Base-by-base conservation (phyloP, 2,329 filamentous ascomycete species). In the Leptodontidium sp. region DNA sequence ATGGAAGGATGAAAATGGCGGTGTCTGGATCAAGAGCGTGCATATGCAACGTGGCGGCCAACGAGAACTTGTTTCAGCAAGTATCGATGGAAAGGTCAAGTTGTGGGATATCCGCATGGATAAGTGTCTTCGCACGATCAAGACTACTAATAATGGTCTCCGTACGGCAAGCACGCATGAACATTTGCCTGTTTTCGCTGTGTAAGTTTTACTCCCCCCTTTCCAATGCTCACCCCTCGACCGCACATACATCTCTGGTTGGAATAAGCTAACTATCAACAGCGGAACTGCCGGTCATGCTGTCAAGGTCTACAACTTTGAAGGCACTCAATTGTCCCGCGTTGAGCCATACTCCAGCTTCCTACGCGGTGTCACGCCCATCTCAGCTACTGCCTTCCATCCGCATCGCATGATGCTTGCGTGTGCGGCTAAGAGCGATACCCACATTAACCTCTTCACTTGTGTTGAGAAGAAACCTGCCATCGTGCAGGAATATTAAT, bases 21-120 rank as follows among this genome's bases (percentile, higher is more conserved):
- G 91, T 70, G 93, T 97, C 75, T 99, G 96, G 96, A 91, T 99
- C 79, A 94, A 94, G 76, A 96, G 93, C 74, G 93, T 97, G 15
- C 96, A 98, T 78, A 94, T 99, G 88, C 96, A 99, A 81, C 92
- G 96, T 53, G 96, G 96, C 70, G 96, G 96, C 2, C 90, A 97
- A 80, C 87, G 96, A 68, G 96, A 99, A 80, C 86, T 99, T 52
- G 85, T 99, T 64, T 95, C 91, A 53, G 96, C 94, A 24, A 97
- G 94, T 78, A 89, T 93, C 58, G 96, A 97, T 77, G 96, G 96
- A 70, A 96, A 96, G 78, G 92, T 99, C 72, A 94, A 93, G 79
- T 85, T 99, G 17, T 99, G 96, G 96, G 96, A 99, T 80, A 93
- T 99, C 62, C 89, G 96, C 61, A 93, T 93, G 89, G 92, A 96